These are phyloP conservation scores for Euphorbia pulcherrima DNA, from an alignment of 345 rosid species.

Conservation along the genomic window DNA sequence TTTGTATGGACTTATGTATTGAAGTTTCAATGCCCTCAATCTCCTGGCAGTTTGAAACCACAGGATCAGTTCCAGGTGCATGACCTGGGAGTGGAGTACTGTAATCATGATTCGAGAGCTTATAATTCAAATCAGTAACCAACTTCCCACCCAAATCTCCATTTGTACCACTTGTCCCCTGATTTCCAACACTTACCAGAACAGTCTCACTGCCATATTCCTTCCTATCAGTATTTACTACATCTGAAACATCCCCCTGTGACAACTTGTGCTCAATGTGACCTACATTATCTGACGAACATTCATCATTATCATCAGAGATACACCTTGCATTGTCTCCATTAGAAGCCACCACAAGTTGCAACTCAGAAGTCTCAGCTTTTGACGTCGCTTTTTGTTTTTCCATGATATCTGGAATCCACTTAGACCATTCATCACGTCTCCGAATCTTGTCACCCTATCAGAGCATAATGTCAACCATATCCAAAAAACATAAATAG, in stretches of 20 bases:
- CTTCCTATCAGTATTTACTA: neutral
- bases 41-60: conserved; percentile 24
- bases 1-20: conserved; percentile 24
- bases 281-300: conserved; percentile 1
- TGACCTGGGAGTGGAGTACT: conserved; percentile 11
- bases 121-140: conserved; percentile 25
- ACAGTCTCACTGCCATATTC: conserved; percentile 18
- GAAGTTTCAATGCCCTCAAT: conserved; percentile 27
- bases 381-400: conserved; percentile 20
- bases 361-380: conserved; percentile 36
- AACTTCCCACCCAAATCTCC: conserved; percentile 15
- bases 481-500: no score
- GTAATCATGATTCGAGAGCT: conserved; percentile 22
- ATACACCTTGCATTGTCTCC: conserved; percentile 28
- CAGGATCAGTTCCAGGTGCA: conserved; percentile 35
- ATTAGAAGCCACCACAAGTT: conserved; percentile 30
- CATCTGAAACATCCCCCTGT: conserved; percentile 22
- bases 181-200: conserved; percentile 19
- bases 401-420: conserved; percentile 45
- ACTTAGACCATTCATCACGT: conserved; percentile 71
- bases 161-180: conserved; percentile 16
- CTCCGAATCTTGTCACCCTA: conserved; percentile 77
- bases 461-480: conserved; percentile 21
- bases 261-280: conserved; percentile 18
- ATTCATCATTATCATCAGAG: conserved; percentile 24